phyloP scores from a whole-genome alignment of 306 rosid genomes.

The Amphicarpaea edgeworthii region DNA sequence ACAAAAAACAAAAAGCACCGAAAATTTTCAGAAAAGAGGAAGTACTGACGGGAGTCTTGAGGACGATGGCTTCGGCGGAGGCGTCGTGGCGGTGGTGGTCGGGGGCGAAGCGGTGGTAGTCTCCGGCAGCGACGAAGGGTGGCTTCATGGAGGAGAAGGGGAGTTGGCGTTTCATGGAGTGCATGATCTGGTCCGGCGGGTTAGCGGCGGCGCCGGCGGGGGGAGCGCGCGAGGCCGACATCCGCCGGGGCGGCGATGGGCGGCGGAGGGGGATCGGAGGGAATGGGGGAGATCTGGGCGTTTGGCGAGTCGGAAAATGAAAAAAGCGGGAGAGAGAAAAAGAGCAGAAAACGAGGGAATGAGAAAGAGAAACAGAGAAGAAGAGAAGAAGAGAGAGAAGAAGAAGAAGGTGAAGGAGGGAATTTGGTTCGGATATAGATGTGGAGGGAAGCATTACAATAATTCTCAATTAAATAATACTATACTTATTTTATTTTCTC shows the following conservation, averaged over 20 bases:
- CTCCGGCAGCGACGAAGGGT: conserved; percentile 73
- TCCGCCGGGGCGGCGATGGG: conserved; percentile 55
- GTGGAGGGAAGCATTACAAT: conserved; percentile 90
- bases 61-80: conserved; percentile 64
- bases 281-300: conserved; percentile 59
- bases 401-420: conserved; percentile 71
- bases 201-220: conserved; percentile 53
- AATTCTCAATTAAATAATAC: conserved; percentile 14
- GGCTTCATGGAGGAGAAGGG: conserved; percentile 81
- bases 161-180: conserved; percentile 73
- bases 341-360: conserved; percentile 88
- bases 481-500: neutral
- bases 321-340: conserved; percentile 78
- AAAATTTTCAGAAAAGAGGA: neutral
- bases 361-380: conserved; percentile 48
- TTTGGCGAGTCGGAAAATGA: conserved; percentile 58
- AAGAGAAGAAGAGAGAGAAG: neutral
- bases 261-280: conserved; percentile 37
- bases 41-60: conserved; percentile 75
- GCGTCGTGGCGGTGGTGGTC: conserved; percentile 62
- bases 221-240: conserved; percentile 71
- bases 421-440: conserved; percentile 92
- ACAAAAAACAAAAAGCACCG: neutral
- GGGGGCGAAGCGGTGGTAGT: conserved; percentile 79
- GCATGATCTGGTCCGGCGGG: conserved; percentile 67